phyloP scores from a whole-genome alignment of 2,329 filamentous ascomycete species.

The Botrytis galanthina region DNA sequence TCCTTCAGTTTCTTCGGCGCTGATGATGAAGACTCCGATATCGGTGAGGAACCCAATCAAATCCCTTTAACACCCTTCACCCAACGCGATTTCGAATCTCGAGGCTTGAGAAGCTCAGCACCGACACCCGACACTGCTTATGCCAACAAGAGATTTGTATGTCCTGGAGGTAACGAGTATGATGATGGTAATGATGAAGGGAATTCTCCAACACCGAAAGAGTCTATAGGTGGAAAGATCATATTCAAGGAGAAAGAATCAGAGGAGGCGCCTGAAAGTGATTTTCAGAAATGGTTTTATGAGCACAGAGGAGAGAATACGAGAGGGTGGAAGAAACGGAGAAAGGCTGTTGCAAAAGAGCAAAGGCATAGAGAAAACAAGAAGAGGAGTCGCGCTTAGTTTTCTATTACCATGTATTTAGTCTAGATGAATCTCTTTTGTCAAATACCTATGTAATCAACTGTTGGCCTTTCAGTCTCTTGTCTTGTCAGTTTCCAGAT shows the following conservation, averaged over 20 bases:
- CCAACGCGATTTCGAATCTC: conserved; percentile 71
- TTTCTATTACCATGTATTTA: not conserved
- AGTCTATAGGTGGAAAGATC: conserved; percentile 24
- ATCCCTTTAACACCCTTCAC: conserved; percentile 80
- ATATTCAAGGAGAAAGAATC: conserved; percentile 25
- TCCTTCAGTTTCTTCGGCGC: conserved; percentile 74
- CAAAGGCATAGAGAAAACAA: conserved; percentile 65
- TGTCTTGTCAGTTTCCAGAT: not conserved
- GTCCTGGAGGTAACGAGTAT: conserved; percentile 47
- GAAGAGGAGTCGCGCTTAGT: conserved; percentile 43
- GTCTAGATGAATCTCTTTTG: conserved; percentile 2
- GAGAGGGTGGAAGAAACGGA: conserved; percentile 62
- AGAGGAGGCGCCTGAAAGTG: conserved; percentile 39
- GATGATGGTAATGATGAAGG: conserved; percentile 46
- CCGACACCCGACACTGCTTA: conserved; percentile 93
- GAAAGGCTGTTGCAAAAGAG: conserved; percentile 63
- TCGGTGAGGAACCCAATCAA: conserved; percentile 44
- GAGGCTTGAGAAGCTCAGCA: conserved; percentile 79
- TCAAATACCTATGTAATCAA: not conserved
- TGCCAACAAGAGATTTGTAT: conserved; percentile 61
- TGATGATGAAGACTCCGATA: conserved; percentile 46
- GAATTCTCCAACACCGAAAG: conserved; percentile 23
- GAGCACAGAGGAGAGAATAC: conserved; percentile 64
- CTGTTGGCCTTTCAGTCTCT: not conserved
- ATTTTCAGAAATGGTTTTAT: conserved; percentile 69